Conservation (phyloP, 768 basidiomycete genomes). For the Mycena polygramma region DNA sequence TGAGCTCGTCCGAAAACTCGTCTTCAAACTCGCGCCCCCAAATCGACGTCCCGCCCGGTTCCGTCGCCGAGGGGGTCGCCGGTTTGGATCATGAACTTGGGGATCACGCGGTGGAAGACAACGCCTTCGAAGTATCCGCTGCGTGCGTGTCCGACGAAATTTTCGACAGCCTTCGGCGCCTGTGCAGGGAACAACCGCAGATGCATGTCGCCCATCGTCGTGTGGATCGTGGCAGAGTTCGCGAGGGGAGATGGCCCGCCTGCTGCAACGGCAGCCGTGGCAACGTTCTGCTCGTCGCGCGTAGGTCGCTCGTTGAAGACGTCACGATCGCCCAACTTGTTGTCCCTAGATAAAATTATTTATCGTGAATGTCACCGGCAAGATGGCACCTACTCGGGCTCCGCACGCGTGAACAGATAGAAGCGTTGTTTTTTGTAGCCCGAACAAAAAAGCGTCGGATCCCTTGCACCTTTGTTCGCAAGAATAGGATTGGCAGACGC, state of each 20-base stretch:
- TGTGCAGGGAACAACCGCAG: constrained; percentile 90
- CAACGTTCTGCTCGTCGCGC: constrained; percentile 93
- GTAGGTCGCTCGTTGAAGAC: constrained; percentile 99
- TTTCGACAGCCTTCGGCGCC: constrained; percentile 96
- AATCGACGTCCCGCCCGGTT: constrained; percentile 90
- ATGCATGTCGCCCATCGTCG: constrained; percentile 94
- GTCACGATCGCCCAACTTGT: constrained; percentile 85
- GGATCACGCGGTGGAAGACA: constrained; percentile 97
- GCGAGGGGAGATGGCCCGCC: constrained; percentile 80
- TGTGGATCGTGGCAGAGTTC: constrained; percentile 90
- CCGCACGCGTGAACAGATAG: constrained; percentile 92
- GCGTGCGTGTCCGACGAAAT: constrained; percentile 93
- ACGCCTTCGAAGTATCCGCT: constrained; percentile 93
- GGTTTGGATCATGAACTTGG: constrained; percentile 99
- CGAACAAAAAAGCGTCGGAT: constrained; percentile 94
- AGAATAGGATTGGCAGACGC: constrained; percentile 96
- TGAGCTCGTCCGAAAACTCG: constrained; percentile 90
- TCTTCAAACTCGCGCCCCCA: constrained; percentile 95
- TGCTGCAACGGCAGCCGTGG: constrained; percentile 64
- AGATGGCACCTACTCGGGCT: constrained; percentile 79
- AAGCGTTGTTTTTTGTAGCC: constrained; percentile 94
- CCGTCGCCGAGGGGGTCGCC: constrained; percentile 96
- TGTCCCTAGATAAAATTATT: constrained; percentile 67
- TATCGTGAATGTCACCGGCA: constrained; percentile 2
- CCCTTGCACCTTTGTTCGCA: constrained; percentile 84